phyloP scores from a whole-genome alignment of 352 stramenopile species.

The Phytophthora niederhauseri region DNA sequence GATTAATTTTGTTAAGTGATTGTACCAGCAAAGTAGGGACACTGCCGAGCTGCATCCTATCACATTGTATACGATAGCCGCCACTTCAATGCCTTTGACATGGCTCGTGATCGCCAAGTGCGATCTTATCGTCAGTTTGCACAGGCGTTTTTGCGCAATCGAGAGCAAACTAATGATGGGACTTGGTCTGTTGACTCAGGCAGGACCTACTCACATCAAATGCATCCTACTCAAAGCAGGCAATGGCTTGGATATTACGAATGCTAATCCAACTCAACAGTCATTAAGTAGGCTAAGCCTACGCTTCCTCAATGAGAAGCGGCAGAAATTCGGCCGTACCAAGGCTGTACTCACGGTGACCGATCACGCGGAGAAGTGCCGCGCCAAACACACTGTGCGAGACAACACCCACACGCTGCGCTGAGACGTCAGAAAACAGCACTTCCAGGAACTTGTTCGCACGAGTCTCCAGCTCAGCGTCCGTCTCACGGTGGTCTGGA shows the following conservation, averaged over 20 bases:
- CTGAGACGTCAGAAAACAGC: conserved; percentile 28
- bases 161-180: no score
- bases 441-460: conserved; percentile 29
- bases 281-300: background rate
- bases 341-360: conserved; percentile 35
- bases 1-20: conserved; percentile 1
- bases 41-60: conserved; percentile 21
- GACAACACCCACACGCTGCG: conserved; percentile 26
- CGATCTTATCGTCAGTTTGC: no score
- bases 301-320: conserved; percentile 30
- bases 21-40: background rate
- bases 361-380: conserved; percentile 33
- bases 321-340: conserved; percentile 35
- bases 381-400: conserved; percentile 38
- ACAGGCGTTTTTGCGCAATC: no score
- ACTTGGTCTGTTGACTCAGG: no score
- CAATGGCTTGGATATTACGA: conserved; percentile 2
- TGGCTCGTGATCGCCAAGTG: no score
- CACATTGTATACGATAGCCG: conserved; percentile 10
- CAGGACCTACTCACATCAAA: no score
- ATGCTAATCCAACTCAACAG: background rate
- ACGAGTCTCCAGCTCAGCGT: conserved; percentile 20
- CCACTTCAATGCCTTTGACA: conserved; percentile 4
- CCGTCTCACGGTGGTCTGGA: conserved; percentile 27
- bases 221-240: no score